Evolutionary conservation across 106 monocot genomes (phyloP).

Genomic region (Dendrobium huoshanense): DNA sequence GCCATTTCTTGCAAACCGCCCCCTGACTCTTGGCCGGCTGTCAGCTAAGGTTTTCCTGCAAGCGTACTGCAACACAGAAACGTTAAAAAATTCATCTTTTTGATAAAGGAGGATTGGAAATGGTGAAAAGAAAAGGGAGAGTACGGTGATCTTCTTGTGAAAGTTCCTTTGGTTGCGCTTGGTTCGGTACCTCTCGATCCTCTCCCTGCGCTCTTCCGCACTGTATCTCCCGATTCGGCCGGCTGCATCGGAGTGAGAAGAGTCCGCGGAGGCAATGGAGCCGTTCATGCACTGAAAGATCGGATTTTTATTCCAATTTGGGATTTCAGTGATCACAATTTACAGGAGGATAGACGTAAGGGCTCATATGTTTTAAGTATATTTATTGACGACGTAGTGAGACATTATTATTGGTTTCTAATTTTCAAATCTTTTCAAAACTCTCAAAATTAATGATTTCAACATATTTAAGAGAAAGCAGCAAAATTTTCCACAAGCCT

Average conservation of each 20-base stretch:
- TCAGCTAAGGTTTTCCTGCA: conserved; percentile 69
- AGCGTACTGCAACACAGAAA: conserved; percentile 27
- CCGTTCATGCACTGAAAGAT: conserved; percentile 30
- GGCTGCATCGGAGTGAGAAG: background rate
- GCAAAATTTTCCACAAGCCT: no score
- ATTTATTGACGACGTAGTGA: no score
- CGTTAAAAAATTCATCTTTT: background rate
- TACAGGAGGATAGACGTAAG: background rate
- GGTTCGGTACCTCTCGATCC: conserved; percentile 68
- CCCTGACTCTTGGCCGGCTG: conserved; percentile 46
- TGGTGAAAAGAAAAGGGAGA: background rate
- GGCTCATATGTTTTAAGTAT: no score
- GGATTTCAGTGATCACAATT: background rate
- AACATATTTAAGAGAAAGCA: no score
- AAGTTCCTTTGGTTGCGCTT: conserved; percentile 85
- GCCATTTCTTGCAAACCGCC: conserved; percentile 44
- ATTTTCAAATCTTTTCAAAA: no score
- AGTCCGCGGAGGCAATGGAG: conserved; percentile 14
- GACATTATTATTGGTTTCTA: no score
- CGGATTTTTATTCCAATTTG: background rate
- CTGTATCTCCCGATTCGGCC: conserved; percentile 58
- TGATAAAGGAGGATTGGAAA: background rate
- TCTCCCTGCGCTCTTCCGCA: conserved; percentile 75
- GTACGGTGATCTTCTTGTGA: conserved; percentile 90
- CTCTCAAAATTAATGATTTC: no score